Evolutionary conservation across 2,329 filamentous ascomycete genomes (phyloP), one percentile per base, ranked within the genome.

Genomic region (Ophiostoma piceae): DNA sequence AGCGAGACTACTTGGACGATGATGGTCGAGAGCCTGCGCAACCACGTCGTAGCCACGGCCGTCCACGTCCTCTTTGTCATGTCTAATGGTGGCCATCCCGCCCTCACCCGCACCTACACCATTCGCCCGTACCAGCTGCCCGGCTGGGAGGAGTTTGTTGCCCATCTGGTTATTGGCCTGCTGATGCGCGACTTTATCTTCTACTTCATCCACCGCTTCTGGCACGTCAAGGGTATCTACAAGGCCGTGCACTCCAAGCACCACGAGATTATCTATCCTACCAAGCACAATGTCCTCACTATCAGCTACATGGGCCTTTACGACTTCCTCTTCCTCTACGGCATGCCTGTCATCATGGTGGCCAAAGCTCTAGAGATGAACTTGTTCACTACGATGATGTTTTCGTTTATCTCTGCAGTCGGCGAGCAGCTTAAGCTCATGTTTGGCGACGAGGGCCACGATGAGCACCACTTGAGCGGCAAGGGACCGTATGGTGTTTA

Each of bases 211-310:
- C 65, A 66, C 39, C 65, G 65, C 12, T n/a, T 32, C 39, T 66
- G 65, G 65, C 65, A 66, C 65, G 2, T 66, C 37, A 39, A 39
- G 11, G 39, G 65, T 3, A 22, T 66, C 37, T 66, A 66, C 22
- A 39, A 26, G 11, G 26, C 65, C 12, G 39, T 66, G 37, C 65
- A 66, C 65, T 41, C 65, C 65, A 41, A 66, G 65, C 65, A 66
- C 22, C 65, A 66, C 65, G 65, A 66, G 39, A 66, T 66, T 22
- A 41, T 41, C 37, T 41, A 66, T 22, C 65, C 65, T 39, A 66
- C 65, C n/a, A 41, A 47, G 37, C 65, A 66, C 39, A 66, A 66
- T 6, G 65, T 66, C n/a, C 65, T 66, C n/a, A 66, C 65, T 11
- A 66, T 66, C 26, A 66, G 65, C 65, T 66, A 66, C 65, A 66